These are phyloP conservation scores for Trichophyton simii DNA, from an alignment of 2,329 filamentous ascomycete species.

Conservation along the genomic window DNA sequence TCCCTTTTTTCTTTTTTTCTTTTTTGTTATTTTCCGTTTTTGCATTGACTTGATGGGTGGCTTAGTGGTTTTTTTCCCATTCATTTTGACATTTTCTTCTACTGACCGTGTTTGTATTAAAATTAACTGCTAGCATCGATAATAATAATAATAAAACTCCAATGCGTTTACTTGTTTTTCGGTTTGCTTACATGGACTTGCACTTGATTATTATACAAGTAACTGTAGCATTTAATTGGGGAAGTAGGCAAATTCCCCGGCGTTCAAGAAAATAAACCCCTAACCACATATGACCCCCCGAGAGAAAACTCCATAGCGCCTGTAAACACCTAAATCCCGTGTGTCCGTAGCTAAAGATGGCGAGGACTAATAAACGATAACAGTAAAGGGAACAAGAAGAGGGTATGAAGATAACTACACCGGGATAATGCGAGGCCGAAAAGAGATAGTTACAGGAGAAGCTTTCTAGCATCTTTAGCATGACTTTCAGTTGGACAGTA, in stretches of 20 bases:
- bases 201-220: no score
- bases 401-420: neutral
- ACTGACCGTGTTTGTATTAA: no score
- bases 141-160: neutral
- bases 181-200: no score
- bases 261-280: neutral
- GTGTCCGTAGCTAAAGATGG: neutral
- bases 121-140: neutral
- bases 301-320: neutral
- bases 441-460: slow-evolving; percentile 45
- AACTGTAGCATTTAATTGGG: neutral
- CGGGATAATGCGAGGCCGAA: neutral
- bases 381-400: neutral
- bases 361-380: neutral
- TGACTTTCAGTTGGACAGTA: slow-evolving; percentile 84
- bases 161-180: neutral
- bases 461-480: slow-evolving; percentile 60
- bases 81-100: no score
- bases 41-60: no score
- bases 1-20: neutral
- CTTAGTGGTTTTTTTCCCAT: no score
- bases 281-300: neutral
- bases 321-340: neutral
- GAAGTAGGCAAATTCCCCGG: neutral
- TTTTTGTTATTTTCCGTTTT: neutral